Base-by-base conservation (phyloP, 2,329 filamentous ascomycete genomes). In the Fonsecaea multimorphosa region DNA sequence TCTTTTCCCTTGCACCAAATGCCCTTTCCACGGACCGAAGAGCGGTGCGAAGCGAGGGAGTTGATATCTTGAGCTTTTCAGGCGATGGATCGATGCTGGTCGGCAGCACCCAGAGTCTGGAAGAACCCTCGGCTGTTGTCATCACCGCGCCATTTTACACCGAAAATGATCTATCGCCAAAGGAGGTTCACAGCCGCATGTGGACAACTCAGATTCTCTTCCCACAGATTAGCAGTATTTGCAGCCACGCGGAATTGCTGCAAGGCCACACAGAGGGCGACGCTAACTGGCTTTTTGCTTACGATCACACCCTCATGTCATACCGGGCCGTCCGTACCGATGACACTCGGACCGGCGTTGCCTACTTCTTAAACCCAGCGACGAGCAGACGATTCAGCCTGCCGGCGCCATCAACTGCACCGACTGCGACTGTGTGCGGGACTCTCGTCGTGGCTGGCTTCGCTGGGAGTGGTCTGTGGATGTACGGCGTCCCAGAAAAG, bases 171-270 rank as follows among this genome's bases (percentile, higher is more conserved):
- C 72, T 81, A 44, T 78, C 79, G 8, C 75, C 76, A 22, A 76
- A 78, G 63, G 87, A 91, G 64, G 85, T 88, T 68, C 84, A 92
- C 67, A 90, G 89, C 74, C 86, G 89, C 27, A 84, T 94, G 73
- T 95, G 91, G 91, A 94, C 91, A 6, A 92, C 91, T 0, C 93
- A 92, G 36, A 93, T 95, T 53, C 80, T 95, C 2, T 94, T 94
- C 63, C 91, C 91, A 2, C 91, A 93, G 71, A 89, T 87, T n/a
- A 92, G 89, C 70, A 86, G 87, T 57, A 89, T 91, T 70, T 93
- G 90, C 74, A 92, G 89, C 71, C 90, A 93, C 77, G 90, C 90
- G 22, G 87, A 90, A 1, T 77, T 94, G 53, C 80, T 94, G 16
- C 78, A 81, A 22, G 75, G 76, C 36, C 78, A 79, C 62, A 76